phyloP scores from a whole-genome alignment of 2,329 filamentous ascomycete species.

The Alternaria viburni region DNA sequence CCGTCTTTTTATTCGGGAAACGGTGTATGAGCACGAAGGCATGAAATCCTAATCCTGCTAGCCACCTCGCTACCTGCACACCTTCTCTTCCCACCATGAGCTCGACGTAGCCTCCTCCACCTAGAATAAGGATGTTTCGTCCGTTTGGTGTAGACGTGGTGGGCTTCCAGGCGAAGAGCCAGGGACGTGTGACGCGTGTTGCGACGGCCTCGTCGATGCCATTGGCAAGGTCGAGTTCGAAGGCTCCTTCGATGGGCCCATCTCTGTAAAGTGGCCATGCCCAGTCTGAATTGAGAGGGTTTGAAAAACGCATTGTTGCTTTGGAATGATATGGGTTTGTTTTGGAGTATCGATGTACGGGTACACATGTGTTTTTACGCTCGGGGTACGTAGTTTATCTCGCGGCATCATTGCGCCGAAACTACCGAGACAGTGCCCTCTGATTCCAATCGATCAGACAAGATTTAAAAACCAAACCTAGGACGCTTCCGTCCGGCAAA shows the following conservation, averaged over 20 bases:
- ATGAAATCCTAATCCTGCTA: conserved; percentile 19
- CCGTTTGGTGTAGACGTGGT: not conserved
- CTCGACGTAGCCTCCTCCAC: conserved; percentile 25
- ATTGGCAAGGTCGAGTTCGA: not conserved
- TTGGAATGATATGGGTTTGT: not conserved
- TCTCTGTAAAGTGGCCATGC: conserved; percentile 14
- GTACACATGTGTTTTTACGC: not conserved
- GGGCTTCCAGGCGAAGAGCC: conserved; percentile 22
- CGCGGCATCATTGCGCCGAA: conserved; percentile 4
- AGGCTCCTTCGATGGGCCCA: conserved; percentile 16
- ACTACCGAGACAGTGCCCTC: not conserved
- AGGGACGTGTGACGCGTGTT: conserved; percentile 18
- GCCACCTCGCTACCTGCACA: conserved; percentile 23
- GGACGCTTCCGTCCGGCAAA: too few species aligned
- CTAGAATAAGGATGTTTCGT: conserved; percentile 15
- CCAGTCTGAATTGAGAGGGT: conserved; percentile 2
- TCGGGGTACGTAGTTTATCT: not conserved
- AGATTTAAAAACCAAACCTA: too few species aligned
- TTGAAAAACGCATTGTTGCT: not conserved
- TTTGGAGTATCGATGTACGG: not conserved
- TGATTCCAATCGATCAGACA: too few species aligned
- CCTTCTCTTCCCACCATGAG: conserved; percentile 30
- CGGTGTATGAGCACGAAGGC: conserved; percentile 28
- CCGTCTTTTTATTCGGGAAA: conserved; percentile 19
- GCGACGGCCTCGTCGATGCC: conserved; percentile 18